A percentile compares a stretch with the other conserved stretches of the same genome.
phyloP scores from a whole-genome alignment of 768 basidiomycete species.

The Amanita thiersii region DNA sequence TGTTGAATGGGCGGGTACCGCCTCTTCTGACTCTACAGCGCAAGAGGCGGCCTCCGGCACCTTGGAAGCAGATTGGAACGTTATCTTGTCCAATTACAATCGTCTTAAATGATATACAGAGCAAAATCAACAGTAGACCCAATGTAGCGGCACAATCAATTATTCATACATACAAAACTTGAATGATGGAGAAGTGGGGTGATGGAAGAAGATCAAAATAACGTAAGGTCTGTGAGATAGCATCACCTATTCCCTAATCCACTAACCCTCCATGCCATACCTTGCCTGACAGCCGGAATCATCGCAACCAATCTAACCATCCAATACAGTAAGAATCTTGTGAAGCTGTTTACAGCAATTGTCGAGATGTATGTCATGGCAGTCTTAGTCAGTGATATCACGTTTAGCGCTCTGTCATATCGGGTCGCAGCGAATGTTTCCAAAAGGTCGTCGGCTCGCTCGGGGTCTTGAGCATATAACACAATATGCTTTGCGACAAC shows the following conservation, averaged over 20 bases:
- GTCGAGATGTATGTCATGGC: constrained; percentile 12
- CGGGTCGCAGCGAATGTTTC: constrained; percentile 25
- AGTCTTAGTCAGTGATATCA: constrained; percentile 32
- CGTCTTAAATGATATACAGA: constrained; percentile 30
- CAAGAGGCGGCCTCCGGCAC: constrained; percentile 42
- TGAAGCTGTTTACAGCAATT: too few relatives aligned
- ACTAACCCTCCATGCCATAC: constrained; percentile 15
- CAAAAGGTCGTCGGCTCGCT: constrained; percentile 23
- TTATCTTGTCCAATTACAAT: constrained; percentile 52
- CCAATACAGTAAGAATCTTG: too few relatives aligned
- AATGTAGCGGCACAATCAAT: background rate
- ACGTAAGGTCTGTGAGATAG: too few relatives aligned
- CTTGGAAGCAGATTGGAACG: constrained; percentile 52
- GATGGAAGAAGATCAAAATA: too few relatives aligned
- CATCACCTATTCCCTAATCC: constrained; percentile 15
- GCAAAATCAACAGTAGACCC: background rate
- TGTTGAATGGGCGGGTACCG: constrained; percentile 54
- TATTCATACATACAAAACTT: background rate
- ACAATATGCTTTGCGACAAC: constrained; percentile 26
- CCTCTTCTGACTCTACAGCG: constrained; percentile 24
- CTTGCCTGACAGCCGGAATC: constrained; percentile 11
- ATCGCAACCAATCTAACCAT: constrained; percentile 11
- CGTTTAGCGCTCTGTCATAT: constrained; percentile 29
- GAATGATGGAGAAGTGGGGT: too few relatives aligned
- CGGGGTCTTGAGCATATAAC: constrained; percentile 9